phyloP scores from a whole-genome alignment of 2,329 filamentous ascomycete genomes.

The Penicillium psychrosexuale region DNA sequence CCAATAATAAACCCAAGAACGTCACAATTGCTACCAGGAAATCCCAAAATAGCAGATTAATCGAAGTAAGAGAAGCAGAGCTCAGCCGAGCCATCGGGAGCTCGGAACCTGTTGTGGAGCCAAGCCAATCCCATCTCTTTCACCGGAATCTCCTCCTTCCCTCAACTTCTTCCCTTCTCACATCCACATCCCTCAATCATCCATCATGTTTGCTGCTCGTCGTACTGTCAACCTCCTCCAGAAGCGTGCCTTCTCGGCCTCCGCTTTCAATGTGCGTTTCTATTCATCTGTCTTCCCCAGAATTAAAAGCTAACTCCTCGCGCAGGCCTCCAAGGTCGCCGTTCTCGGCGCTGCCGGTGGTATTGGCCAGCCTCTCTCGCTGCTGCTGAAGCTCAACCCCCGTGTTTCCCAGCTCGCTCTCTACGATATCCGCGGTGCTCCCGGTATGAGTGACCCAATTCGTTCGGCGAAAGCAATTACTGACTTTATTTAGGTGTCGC shows the following conservation, averaged over 20 bases:
- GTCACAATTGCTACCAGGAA: neutral
- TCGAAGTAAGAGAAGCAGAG: neutral
- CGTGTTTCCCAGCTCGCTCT: conserved; percentile 89
- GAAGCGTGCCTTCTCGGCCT: conserved; percentile 77
- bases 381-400: conserved; percentile 98
- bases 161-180: conserved; percentile 22
- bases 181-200: neutral
- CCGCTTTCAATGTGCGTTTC: conserved; percentile 67
- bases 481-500: conserved; percentile 70
- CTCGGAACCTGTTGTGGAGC: conserved; percentile 19
- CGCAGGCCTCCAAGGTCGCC: conserved; percentile 90
- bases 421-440: conserved; percentile 94
- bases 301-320: neutral
- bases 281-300: neutral
- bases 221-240: conserved; percentile 57
- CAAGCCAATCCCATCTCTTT: conserved; percentile 9
- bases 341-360: conserved; percentile 96
- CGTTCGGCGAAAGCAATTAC: neutral
- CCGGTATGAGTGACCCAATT: conserved; percentile 61
- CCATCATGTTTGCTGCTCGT: conserved; percentile 71
- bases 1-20: neutral
- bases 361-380: conserved; percentile 96
- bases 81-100: conserved; percentile 19
- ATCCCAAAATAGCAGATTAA: neutral
- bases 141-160: conserved; percentile 12